Evolutionary conservation across 768 basidiomycete species (phyloP), one percentile per base, ranked within the genome.

Genomic region (Mycena rebaudengoi): DNA sequence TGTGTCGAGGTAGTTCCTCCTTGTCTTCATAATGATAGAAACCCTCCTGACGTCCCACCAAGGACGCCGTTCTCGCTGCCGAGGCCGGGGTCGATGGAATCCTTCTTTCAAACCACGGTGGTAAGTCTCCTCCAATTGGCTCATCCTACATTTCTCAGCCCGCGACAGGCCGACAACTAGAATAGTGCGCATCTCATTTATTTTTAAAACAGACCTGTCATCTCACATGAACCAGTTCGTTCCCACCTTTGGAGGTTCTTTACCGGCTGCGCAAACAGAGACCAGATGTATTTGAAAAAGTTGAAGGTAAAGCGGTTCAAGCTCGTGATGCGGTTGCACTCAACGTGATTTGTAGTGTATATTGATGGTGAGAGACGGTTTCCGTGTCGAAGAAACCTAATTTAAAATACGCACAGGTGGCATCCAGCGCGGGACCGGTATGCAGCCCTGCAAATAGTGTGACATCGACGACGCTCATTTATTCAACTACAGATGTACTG

Each of bases 41-140:
- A 74, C n/a, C 7, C 11, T 20, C 7, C 18, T 46, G 13, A n/a
- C n/a, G n/a, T n/a, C n/a, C n/a, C n/a, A 21, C 30, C 18, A 21
- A 96, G 87, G 96, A 98, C 77, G 95, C 92, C 3, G 86, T 94
- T 40, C 85, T 95, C 45, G 95, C 95, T 28, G 87, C 85, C 18
- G 89, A 96, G 64, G 85, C 90, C 29, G 94, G 95, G 13, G 90
- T 93, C 18, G 90, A 96, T 59, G 96, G 92, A 5, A 94, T 98
- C 64, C 82, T 96, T 58, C 78, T 98, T 10, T 94, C 91, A 0
- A 98, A 98, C 68, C 96, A 98, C 69, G 96, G 96, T 57, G 96
- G 94, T 85, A 70, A 67, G 79, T 77, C 4, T 10, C 4, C 14
- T 20, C 7, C 16, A 43, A 25, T 8, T 45, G 48, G 16, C 29